Evolutionary conservation across 2,329 filamentous ascomycete genomes (phyloP), one percentile per base, ranked within the genome.

Genomic region (Diaporthe ilicicola): DNA sequence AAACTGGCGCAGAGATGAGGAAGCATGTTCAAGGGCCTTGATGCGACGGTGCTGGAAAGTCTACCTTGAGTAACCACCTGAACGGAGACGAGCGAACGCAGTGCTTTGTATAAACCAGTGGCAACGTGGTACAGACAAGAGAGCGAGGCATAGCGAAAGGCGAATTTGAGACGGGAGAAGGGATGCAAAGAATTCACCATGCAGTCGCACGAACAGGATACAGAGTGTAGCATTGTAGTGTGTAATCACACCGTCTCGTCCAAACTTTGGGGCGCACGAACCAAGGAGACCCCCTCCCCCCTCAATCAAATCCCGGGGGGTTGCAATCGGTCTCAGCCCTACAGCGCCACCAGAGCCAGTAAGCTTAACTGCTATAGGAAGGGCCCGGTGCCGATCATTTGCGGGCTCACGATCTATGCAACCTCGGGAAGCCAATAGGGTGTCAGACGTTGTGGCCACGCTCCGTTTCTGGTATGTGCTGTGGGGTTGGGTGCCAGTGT

Each of bases 311-410:
- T 34, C 17, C 39, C 13, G 22, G 29, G 29, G 55, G 59, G 59
- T 64, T 37, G 59, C 59, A 64, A 48, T 29, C 19, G 15, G 29
- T 27, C 59, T 64, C 59, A 64, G 59, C 59, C 59, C 44, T 64
- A 64, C 59, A 22, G 56, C 27, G 17, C 27, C 56, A n/a, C 42
- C 34, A 39, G 56, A 39, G 56, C 24, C 56, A 12, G 12, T 29
- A 62, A 34, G 59, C 42, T 37, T 62, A 34, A 62, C 59, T 64
- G 29, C 7, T 27, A 50, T 17, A 9, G 59, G 59, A 64, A 50
- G 59, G 59, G 19, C 59, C 44, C 42, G 34, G 59, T 6, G 59
- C 29, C 44, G 59, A 64, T 64, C 59, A 37, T 37, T 37, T 50
- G 42, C 44, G 37, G 55, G 10, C 55, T 44, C 13, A 22, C 37